Evolutionary conservation across 768 basidiomycete species (phyloP), one percentile per base, ranked within the genome.

Genomic region (Crucibulum laeve): DNA sequence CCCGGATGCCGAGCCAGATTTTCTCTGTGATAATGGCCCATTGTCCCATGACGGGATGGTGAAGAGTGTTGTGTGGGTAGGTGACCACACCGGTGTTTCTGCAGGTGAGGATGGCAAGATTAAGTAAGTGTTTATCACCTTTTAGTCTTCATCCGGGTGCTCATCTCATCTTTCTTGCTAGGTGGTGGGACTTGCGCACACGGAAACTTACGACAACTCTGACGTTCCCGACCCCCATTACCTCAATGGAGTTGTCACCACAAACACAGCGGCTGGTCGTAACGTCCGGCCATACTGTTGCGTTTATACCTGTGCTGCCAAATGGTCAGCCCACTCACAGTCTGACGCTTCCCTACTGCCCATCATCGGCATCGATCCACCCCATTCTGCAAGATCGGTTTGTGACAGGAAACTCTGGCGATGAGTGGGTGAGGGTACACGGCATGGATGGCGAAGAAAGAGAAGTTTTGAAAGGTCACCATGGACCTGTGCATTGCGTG

Each of bases 341-440:
- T 42, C 71, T 94, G 46, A 82, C 76, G 26, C 77, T 99, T 24
- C 73, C 83, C 4, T 95, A 97, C 59, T 76, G 84, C 18, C 91
- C 91, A 3, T 96, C 95, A 3, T 95, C 91, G 2, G 94, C 92
- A 26, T 95, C 95, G 1, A 82, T 99, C 38, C 95, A 98, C 59
- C 96, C 96, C 2, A 77, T 86, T 50, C 68, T 78, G 35, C 82
- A 89, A 57, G 88, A 95, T 59, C 79, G 91, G 39, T 98, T 97
- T 64, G 87, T 98, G 44, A 92, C 91, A 0, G 96, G 96, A 30
- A 90, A 83, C 52, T 73, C 77, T 40, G 79, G 76, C 11, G 96
- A 99, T 62, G 93, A 97, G 55, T 98, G 96, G 96, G 93, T 99
- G 35, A 77, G 95, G 25, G 81, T 97, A 23, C 92, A 98, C 60